phyloP scores from a whole-genome alignment of 176 grass and related monocot genomes.

The Triticum urartu region DNA sequence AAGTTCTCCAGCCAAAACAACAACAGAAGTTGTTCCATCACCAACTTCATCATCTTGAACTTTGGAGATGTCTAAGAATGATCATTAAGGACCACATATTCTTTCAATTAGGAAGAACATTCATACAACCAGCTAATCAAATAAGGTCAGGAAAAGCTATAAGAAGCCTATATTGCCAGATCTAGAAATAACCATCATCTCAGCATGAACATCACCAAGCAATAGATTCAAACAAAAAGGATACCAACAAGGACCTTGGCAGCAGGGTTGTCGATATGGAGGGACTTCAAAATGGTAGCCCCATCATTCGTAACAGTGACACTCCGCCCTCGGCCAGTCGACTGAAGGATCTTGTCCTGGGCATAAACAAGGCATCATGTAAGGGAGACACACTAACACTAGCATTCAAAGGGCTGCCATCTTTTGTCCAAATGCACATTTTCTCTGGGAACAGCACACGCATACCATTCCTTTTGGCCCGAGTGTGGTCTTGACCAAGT shows the following conservation, averaged over 20 bases:
- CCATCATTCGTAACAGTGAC: conserved; percentile 84
- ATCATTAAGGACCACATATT: conserved; percentile 42
- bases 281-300: conserved; percentile 82
- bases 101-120: background rate
- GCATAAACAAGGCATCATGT: background rate
- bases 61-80: conserved; percentile 86
- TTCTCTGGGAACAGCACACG: background rate
- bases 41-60: conserved; percentile 99
- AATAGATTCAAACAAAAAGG: conserved; percentile 48
- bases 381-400: background rate
- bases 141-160: background rate
- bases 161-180: conserved; percentile 3
- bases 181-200: background rate
- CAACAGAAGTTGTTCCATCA: conserved; percentile 95
- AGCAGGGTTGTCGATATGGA: conserved; percentile 90
- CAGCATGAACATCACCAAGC: background rate
- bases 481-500: conserved; percentile 76
- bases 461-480: conserved; percentile 95
- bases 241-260: conserved; percentile 96
- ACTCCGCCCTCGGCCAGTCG: conserved; percentile 64
- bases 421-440: background rate
- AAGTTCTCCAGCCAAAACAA: conserved; percentile 94
- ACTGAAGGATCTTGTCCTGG: conserved; percentile 86
- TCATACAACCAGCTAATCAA: background rate
- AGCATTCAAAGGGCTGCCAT: background rate